phyloP scores from a whole-genome alignment of 2,329 filamentous ascomycete species.

The Boeremia lycopersici region DNA sequence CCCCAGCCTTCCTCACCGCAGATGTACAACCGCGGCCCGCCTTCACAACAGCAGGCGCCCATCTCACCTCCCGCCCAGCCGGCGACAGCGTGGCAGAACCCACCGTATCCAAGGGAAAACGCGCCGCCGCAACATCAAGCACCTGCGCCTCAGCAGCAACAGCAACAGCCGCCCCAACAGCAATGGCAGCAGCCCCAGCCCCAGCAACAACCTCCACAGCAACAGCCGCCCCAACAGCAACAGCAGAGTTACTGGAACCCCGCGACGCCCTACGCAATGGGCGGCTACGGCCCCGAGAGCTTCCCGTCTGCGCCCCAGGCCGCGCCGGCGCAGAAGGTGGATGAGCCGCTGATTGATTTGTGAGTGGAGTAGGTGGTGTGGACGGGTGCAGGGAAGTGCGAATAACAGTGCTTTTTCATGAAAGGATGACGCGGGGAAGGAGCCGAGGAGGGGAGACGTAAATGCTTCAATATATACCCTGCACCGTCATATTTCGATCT shows the following conservation, averaged over 20 bases:
- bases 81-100: conserved; percentile 37
- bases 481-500: no score
- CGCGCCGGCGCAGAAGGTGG: conserved; percentile 58
- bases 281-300: conserved; percentile 52
- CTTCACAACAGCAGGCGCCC: conserved; percentile 31
- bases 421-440: no score
- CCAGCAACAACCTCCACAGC: conserved; percentile 27
- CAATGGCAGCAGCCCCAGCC: conserved; percentile 14
- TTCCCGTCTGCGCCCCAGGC: conserved; percentile 69
- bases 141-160: conserved; percentile 17
- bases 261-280: conserved; percentile 45
- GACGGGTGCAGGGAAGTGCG: no score
- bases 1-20: conserved; percentile 46
- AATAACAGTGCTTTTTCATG: no score
- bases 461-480: no score
- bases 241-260: conserved; percentile 44
- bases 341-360: conserved; percentile 82
- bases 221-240: conserved; percentile 41
- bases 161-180: conserved; percentile 17
- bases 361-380: conserved; percentile 42
- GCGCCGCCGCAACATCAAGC: conserved; percentile 26
- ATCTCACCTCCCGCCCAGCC: conserved; percentile 41
- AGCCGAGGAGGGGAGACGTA: no score
- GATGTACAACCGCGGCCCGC: conserved; percentile 34
- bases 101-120: conserved; percentile 41